Base-by-base conservation (phyloP, 176 grass and related monocot species). In the Juncus effusus region DNA sequence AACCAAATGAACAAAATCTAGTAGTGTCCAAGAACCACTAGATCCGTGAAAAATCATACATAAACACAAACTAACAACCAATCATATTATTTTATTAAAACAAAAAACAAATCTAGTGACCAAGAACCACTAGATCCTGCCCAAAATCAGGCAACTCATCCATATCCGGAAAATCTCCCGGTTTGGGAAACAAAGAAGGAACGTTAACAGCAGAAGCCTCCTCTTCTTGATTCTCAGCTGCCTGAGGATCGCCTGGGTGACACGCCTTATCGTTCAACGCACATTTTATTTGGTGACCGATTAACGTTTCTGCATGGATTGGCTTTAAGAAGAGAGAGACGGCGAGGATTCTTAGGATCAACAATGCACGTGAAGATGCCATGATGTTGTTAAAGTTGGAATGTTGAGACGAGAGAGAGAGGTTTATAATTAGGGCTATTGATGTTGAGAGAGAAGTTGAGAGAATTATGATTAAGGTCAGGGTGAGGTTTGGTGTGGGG, bases 151-250 rank as follows among this genome's bases (percentile, higher is more conserved):
- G 50, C 36, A 69, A 3, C 13, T 69, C 65, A 6, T 69, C 65
- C 13, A 37, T 1, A 0, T 51, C 41, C 5, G 4, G 5, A 39
- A 13, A 8, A 69, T 16, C 36, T 3, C 16, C 51, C 1, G 65
- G 65, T 12, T 35, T 14, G n/a, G 12, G 4, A 50, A 10, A 52
- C 11, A 51, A 55, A 13, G 50, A 5, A 35, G 10, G 10, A 13
- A 69, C 65, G 38, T 69, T 69, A 36, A 69, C 65, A 3, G 65
- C 8, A 19, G 6, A 14, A 3, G 65, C 65, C 65, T 69, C 65
- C 50, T 69, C 65, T 51, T 69, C 65, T 13, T 51, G 42, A 12
- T 69, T 55, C 65, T 69, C 65, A 8, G 65, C 16, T 40, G 50
- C 19, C 3, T 39, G 65, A 3, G 50, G 65, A 51, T 69, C 50